These are phyloP conservation scores for Teratosphaeria viscida DNA, from an alignment of 2,329 filamentous ascomycete genomes.

Conservation along the genomic window DNA sequence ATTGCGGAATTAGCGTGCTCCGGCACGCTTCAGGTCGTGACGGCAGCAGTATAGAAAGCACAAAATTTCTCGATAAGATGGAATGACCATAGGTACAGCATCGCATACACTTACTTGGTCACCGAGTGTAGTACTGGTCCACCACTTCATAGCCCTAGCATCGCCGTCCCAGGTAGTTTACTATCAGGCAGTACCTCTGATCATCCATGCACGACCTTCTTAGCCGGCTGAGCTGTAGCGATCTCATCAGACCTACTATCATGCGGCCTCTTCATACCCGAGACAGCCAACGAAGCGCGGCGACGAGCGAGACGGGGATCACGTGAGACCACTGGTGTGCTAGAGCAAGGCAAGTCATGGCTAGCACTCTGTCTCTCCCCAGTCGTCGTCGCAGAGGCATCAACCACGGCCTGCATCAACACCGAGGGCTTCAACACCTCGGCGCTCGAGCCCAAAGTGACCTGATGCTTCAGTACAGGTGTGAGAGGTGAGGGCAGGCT, in stretches of 20 bases:
- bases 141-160: constrained; percentile 5
- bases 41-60: background rate
- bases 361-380: background rate
- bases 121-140: constrained; percentile 8
- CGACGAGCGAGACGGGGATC: background rate
- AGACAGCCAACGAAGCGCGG: background rate
- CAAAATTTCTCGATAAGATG: background rate
- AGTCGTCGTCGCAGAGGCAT: background rate
- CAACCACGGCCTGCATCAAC: background rate
- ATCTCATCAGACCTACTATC: background rate
- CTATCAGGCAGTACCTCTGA: background rate
- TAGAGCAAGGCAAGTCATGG: background rate
- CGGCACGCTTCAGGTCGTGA: no score
- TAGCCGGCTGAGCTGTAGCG: background rate
- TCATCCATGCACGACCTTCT: background rate
- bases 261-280: background rate
- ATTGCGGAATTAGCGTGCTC: no score
- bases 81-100: constrained; percentile 2
- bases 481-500: background rate
- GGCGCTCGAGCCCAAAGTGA: background rate
- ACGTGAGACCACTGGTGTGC: background rate
- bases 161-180: background rate
- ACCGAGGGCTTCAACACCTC: background rate
- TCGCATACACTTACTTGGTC: constrained; percentile 5
- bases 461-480: background rate